A percentile compares a stretch with the other conserved stretches of the same genome.
Conservation (phyloP, 1,139 yeast species). For the Kazachstania sp. region DNA sequence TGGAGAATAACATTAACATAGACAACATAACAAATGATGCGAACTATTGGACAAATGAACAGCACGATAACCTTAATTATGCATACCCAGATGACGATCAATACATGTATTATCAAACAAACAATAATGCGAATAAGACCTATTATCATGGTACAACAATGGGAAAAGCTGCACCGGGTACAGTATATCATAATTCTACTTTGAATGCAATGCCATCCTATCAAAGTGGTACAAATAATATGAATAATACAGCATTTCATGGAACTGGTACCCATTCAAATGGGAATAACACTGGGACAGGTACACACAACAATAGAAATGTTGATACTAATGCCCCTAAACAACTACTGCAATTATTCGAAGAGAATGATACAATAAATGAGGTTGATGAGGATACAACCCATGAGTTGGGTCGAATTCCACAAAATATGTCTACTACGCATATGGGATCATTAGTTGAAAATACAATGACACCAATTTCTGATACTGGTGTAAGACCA, state of each 20-base stretch:
- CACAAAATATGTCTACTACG: conserved; percentile 13
- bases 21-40: conserved; percentile 36
- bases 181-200: conserved; percentile 21
- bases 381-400: conserved; percentile 16
- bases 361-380: conserved; percentile 32
- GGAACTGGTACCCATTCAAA: conserved; percentile 13
- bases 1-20: conserved; percentile 53
- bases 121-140: conserved; percentile 22
- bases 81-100: conserved; percentile 35
- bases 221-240: conserved; percentile 21
- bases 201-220: conserved; percentile 21
- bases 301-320: conserved; percentile 18
- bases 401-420: conserved; percentile 13
- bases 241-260: conserved; percentile 16
- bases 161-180: conserved; percentile 27
- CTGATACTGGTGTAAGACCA: conserved; percentile 11
- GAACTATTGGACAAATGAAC: conserved; percentile 30
- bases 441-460: conserved; percentile 9
- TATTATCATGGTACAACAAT: conserved; percentile 29
- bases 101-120: conserved; percentile 21
- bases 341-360: conserved; percentile 64
- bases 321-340: conserved; percentile 53
- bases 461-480: background rate
- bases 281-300: conserved; percentile 21
- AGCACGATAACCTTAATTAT: conserved; percentile 31